These are phyloP conservation scores for Camelina sativa DNA, from an alignment of 345 rosid species.

Conservation along the genomic window DNA sequence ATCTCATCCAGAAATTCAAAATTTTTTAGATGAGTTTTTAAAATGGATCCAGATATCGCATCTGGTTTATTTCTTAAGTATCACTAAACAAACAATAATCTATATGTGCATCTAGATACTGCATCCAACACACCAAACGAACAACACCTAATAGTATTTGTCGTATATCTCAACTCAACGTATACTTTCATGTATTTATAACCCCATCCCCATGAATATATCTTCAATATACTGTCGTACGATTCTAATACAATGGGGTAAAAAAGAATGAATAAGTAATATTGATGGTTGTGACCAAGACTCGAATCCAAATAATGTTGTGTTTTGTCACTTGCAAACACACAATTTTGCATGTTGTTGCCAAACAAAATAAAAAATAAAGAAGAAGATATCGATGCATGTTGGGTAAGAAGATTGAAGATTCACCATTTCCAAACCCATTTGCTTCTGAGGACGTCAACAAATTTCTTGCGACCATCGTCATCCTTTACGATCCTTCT, in stretches of 20 bases:
- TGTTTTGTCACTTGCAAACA: background rate
- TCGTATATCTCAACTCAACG: background rate
- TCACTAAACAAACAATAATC: no score
- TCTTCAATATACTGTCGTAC: background rate
- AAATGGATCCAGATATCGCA: no score
- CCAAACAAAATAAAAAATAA: background rate
- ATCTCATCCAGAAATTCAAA: no score
- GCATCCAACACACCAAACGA: no score
- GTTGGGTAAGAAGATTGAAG: background rate
- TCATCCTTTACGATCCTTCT: constrained; percentile 8
- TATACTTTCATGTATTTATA: background rate
- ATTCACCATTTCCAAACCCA: constrained; percentile 47
- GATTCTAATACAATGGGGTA: background rate
- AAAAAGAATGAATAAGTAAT: background rate
- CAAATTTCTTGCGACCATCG: background rate
- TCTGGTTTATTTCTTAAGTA: no score
- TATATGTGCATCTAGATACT: no score
- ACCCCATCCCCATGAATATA: constrained; percentile 24
- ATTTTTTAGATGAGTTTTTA: no score
- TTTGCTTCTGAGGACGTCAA: constrained; percentile 37
- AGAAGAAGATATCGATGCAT: background rate
- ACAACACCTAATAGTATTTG: no score
- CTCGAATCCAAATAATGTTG: background rate
- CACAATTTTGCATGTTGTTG: background rate
- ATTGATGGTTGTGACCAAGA: background rate